phyloP scores from a whole-genome alignment of 345 rosid species.

The Reutealis trisperma region DNA sequence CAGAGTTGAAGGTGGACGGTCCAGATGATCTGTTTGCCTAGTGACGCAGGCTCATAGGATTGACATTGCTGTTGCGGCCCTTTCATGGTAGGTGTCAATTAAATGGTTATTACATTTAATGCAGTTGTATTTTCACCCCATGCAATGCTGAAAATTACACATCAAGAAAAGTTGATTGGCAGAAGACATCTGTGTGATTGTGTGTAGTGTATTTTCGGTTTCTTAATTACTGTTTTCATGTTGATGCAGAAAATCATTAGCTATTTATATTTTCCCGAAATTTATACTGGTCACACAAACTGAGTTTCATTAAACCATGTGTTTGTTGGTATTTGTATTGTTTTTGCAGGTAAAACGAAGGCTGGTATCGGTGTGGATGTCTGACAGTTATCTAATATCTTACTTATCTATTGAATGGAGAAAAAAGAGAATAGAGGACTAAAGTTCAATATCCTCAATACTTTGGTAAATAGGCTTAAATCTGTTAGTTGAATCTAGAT shows the following conservation, averaged over 20 bases:
- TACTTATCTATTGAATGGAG: background rate
- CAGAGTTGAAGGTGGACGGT: background rate
- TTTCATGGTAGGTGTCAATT: background rate
- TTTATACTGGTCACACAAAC: no score
- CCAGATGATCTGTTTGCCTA: background rate
- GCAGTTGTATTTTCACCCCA: background rate
- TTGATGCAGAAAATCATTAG: background rate
- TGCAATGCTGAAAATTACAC: background rate
- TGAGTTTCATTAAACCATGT: background rate
- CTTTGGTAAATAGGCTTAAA: background rate
- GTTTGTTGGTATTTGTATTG: background rate
- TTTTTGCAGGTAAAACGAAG: constrained; percentile 23
- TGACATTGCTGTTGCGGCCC: background rate
- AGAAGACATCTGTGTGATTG: background rate
- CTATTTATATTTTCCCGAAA: background rate
- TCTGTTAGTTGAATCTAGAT: no score
- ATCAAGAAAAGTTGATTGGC: background rate
- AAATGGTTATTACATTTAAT: background rate
- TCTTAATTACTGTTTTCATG: background rate
- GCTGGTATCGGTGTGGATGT: background rate
- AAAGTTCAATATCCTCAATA: background rate
- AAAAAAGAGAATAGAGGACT: background rate
- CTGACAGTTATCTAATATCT: background rate
- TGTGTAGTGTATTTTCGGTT: background rate
- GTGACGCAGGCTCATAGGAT: background rate